A percentile compares a stretch with the other conserved stretches of the same genome.
These are phyloP conservation scores for Austroboletus novae-zelandiae DNA, from an alignment of 1,284 basidiomycete species.

Conservation along the genomic window DNA sequence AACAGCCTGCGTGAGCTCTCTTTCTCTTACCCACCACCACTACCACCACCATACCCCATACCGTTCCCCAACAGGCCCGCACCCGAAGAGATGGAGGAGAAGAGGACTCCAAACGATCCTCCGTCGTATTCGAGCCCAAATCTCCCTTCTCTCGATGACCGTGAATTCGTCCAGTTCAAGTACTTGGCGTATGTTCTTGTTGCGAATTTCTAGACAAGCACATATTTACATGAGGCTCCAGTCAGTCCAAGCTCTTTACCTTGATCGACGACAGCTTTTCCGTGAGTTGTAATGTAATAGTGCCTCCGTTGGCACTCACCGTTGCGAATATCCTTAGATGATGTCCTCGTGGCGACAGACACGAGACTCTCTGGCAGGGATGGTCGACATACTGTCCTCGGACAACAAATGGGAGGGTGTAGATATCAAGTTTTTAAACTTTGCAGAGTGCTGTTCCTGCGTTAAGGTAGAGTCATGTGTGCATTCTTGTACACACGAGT, in stretches of 20 bases:
- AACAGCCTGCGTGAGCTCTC: too few species aligned
- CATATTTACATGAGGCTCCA: constrained; percentile 9
- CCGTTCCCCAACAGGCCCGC: too few species aligned
- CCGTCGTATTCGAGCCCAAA: constrained; percentile 17
- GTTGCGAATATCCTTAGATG: constrained; percentile 16
- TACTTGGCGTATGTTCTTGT: constrained; percentile 13
- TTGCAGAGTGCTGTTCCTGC: not conserved
- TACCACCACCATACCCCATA: too few species aligned
- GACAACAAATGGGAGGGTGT: constrained; percentile 19
- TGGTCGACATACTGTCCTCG: constrained; percentile 14
- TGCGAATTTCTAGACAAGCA: not conserved
- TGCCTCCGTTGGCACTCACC: not conserved
- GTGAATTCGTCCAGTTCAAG: constrained; percentile 18
- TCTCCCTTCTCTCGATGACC: constrained; percentile 7
- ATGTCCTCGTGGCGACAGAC: constrained; percentile 20
- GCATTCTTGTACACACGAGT: not conserved
- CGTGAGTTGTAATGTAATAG: constrained; percentile 9
- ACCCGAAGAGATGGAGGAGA: too few species aligned
- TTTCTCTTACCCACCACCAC: too few species aligned
- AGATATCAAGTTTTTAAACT: constrained; percentile 22
- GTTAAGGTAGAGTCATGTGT: constrained; percentile 11
- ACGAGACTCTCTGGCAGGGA: constrained; percentile 18
- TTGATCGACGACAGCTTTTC: constrained; percentile 25
- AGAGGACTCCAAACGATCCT: constrained; percentile 9
- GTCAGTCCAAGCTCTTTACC: constrained; percentile 23